Evolutionary conservation across 1,139 yeast genomes (phyloP).

Genomic region (Pneumocystis wakefieldiae): DNA sequence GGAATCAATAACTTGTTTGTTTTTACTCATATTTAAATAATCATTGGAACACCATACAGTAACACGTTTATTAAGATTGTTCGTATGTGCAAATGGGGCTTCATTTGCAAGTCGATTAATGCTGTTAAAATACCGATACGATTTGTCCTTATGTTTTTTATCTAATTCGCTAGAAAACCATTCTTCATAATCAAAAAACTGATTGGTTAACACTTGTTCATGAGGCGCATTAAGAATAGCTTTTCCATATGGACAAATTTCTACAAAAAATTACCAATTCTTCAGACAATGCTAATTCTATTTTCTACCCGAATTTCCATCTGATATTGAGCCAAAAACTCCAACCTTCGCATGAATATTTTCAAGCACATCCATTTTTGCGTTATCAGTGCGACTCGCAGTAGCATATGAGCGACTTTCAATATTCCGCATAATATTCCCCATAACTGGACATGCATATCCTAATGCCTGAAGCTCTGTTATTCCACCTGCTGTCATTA

Average conservation of each 20-base stretch:
- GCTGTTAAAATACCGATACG: constrained; percentile 91
- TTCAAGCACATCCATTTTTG: constrained; percentile 17
- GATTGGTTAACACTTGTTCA: not conserved
- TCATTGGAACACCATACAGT: constrained; percentile 99
- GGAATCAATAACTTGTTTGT: constrained; percentile 51
- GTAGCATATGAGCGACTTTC: constrained; percentile 36
- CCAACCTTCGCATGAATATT: constrained; percentile 21
- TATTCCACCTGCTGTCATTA: constrained; percentile 18
- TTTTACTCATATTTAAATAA: constrained; percentile 86
- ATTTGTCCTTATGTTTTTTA: constrained; percentile 70
- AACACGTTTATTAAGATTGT: constrained; percentile 58
- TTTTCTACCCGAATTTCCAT: constrained; percentile 4
- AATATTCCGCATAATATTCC: constrained; percentile 44
- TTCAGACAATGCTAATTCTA: not conserved
- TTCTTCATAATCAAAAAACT: constrained; percentile 50
- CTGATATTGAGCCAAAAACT: constrained; percentile 15
- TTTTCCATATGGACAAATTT: constrained; percentile 7
- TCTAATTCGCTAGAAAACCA: constrained; percentile 47
- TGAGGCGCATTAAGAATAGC: not conserved
- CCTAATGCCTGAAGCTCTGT: constrained; percentile 48
- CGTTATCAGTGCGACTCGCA: constrained; percentile 35
- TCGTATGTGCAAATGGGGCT: constrained; percentile 83
- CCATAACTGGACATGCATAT: constrained; percentile 74
- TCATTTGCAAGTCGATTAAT: constrained; percentile 88
- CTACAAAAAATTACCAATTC: constrained; percentile 7